Evolutionary conservation across 257 asterid species (phyloP), one percentile per base, ranked within the genome.

Genomic region (Gentiana dahurica): DNA sequence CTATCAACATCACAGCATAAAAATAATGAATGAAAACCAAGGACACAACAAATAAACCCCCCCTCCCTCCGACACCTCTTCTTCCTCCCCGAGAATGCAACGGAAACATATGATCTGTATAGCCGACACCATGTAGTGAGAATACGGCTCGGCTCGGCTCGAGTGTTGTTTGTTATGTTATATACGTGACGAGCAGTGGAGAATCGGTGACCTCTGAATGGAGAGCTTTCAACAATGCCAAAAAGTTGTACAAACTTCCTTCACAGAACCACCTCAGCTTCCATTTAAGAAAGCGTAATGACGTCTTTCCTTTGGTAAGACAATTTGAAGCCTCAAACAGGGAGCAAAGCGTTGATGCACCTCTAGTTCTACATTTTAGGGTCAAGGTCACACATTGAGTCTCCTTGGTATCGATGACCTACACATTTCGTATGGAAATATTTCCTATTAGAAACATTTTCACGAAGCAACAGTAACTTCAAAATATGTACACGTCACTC

Each of bases 231-330:
- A 76, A 46, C 52, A 77, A 64, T 50, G 74, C 73, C 57, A 75
- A 60, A 36, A 73, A 84, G 50, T 69, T 68, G 65, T 39, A 54
- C n/a, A 73, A 60, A 53, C 68, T 46, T 61, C 54, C 78, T 57
- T 60, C 65, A 11, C 64, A 64, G 70, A 76, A 72, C 83, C 79
- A 71, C 71, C 67, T 70, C n/a, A 74, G 59, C 75, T 74, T 80
- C 77, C 86, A 78, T 8, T 52, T 64, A 55, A 47, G 37, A 24
- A 43, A 73, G 64, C 67, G 68, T 8, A 67, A 55, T 55, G 36
- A 51, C 8, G 46, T 15, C 58, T 58, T 12, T 48, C 63, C 61
- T 62, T 44, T 11, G 45, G 1, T 24, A 41, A 24, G 64, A 63
- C 65, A 41, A 41, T 7, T 5, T 10, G 46, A 41, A 15, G 43